Evolutionary conservation across 805 yeast genomes (phyloP).

Genomic region (Tetrapisispora phaffii): DNA sequence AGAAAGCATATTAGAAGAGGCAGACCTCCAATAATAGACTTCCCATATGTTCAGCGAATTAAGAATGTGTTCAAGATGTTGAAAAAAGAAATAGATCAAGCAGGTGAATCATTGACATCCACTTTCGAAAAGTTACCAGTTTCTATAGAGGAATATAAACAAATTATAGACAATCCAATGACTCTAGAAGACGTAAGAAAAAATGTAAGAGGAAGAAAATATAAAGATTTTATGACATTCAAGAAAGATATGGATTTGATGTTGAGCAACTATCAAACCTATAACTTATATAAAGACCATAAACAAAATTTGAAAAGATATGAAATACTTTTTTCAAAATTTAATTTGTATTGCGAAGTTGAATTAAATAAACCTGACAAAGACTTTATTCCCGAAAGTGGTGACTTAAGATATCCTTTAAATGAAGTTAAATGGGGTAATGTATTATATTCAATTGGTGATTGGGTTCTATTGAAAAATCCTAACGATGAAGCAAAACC

Average conservation of each 20-base stretch:
- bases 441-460: conserved; percentile 74
- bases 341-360: conserved; percentile 46
- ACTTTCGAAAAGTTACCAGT: conserved; percentile 80
- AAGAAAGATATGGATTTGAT: conserved; percentile 66
- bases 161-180: conserved; percentile 34
- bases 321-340: conserved; percentile 47
- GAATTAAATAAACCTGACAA: conserved; percentile 78
- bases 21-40: conserved; percentile 30
- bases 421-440: conserved; percentile 66
- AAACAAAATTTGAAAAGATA: conserved; percentile 54
- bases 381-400: conserved; percentile 50
- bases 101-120: conserved; percentile 42
- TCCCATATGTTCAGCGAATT: conserved; percentile 73
- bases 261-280: conserved; percentile 63
- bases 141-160: conserved; percentile 37
- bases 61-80: conserved; percentile 75
- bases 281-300: conserved; percentile 40
- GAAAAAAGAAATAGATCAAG: conserved; percentile 56
- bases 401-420: conserved; percentile 62
- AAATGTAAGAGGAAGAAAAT: conserved; percentile 75
- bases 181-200: conserved; percentile 65
- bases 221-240: conserved; percentile 64
- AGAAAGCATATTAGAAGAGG: conserved; percentile 28
- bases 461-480: conserved; percentile 87
- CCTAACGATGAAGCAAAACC: conserved; percentile 85